Percentiles rank a stretch among this genome's conserved stretches.
phyloP scores from a whole-genome alignment of 2,329 filamentous ascomycete species.

The Monosporascus sp. region DNA sequence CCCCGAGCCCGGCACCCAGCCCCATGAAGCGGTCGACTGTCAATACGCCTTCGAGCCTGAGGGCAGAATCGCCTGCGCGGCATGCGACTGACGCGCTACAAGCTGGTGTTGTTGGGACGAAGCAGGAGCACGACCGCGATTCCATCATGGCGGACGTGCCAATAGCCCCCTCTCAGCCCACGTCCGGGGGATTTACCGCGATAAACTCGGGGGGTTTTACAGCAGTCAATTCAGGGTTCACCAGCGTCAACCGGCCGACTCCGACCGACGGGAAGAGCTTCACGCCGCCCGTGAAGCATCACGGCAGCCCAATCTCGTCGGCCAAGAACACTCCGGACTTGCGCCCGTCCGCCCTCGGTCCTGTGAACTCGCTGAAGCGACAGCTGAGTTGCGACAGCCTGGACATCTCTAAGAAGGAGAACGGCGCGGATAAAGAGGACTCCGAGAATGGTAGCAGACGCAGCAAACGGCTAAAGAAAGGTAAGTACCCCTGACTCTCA shows the following conservation, averaged over 20 bases:
- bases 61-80: slow-evolving; percentile 62
- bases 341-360: slow-evolving; percentile 47
- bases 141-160: slow-evolving; percentile 42
- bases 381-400: slow-evolving; percentile 59
- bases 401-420: slow-evolving; percentile 44
- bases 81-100: slow-evolving; percentile 50
- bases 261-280: slow-evolving; percentile 48
- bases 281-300: slow-evolving; percentile 54
- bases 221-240: slow-evolving; percentile 66
- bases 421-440: slow-evolving; percentile 48
- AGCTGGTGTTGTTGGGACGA: slow-evolving; percentile 38
- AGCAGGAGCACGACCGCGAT: slow-evolving; percentile 42
- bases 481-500: slow-evolving; percentile 37
- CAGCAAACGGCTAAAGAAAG: slow-evolving; percentile 90
- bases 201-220: slow-evolving; percentile 62
- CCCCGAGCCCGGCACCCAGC: slow-evolving; percentile 63
- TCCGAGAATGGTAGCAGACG: slow-evolving; percentile 65
- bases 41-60: slow-evolving; percentile 52
- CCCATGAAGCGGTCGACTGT: slow-evolving; percentile 64
- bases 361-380: slow-evolving; percentile 66
- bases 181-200: slow-evolving; percentile 54
- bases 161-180: slow-evolving; percentile 30
- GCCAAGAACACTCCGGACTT: slow-evolving; percentile 61
- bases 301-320: slow-evolving; percentile 58
- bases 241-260: slow-evolving; percentile 55